Base-by-base conservation (phyloP, 2,329 filamentous ascomycete genomes). In the Colletotrichum costaricense region DNA sequence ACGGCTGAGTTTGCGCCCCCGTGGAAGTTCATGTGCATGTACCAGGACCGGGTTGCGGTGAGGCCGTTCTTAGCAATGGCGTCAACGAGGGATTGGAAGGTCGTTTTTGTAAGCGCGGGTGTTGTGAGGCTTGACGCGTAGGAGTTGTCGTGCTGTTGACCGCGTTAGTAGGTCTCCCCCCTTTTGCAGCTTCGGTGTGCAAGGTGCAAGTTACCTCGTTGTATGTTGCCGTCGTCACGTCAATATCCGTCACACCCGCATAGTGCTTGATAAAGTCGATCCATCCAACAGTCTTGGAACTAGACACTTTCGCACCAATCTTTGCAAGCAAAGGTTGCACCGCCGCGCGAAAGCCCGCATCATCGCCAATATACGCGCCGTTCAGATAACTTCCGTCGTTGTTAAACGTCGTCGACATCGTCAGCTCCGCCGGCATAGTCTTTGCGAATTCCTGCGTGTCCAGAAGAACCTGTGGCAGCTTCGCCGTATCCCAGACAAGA, bases 1-100 rank as follows among this genome's bases (percentile, higher is more conserved):
- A 86, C 77, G 72, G 80, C 83, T 0, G 84, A 84, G 73, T 81
- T 81, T 24, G 77, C 69, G 35, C 80, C 81, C 28, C 81, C 81
- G 67, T 81, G 79, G 63, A 80, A 71, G 75, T 82, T 81, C 59
- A 82, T 79, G 68, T 81, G 81, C 67, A 82, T 76, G 74, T 77
- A 83, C 81, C 81, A 83, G 59, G 76, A 55, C 22, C 79, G 78
- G 2, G 11, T 42, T 5, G 52, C 63, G 28, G 63, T 58, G 62
- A 77, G 75, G 35, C 74, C 74, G 68, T 77, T 59, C 73, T 71
- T 19, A 28, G 65, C 55, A 55, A 67, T 60, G 75, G 75, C 78
- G 24, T 76, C 54, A 38, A 76, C 74, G 12, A 82, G 75, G 0
- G 76, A 76, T 30, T 78, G 35, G 14, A 80, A 71, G 22, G 78